These are phyloP conservation scores for Phlebiopsis gigantea DNA, from an alignment of 768 basidiomycete species.

Conservation along the genomic window DNA sequence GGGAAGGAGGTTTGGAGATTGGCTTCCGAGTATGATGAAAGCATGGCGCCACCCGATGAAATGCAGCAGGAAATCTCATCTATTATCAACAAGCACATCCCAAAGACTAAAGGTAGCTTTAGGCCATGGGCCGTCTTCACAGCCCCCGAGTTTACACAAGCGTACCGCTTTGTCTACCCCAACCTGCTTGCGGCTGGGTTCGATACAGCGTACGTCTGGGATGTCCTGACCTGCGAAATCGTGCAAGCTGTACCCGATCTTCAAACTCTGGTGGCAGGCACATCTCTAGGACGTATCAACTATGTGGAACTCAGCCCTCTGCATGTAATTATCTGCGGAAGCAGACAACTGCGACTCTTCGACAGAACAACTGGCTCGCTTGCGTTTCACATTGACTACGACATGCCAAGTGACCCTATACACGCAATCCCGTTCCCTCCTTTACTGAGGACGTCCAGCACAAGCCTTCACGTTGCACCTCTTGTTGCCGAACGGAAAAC, in stretches of 20 bases:
- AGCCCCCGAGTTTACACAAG: slow-evolving; percentile 38
- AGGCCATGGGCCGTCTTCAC: slow-evolving; percentile 54
- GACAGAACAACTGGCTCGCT: slow-evolving; percentile 41
- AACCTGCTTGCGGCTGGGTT: slow-evolving; percentile 47
- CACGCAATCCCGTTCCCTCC: too few relatives aligned
- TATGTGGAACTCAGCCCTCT: slow-evolving; percentile 63
- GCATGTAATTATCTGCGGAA: slow-evolving; percentile 58
- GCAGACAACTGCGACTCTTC: slow-evolving; percentile 45
- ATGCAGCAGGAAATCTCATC: slow-evolving; percentile 25
- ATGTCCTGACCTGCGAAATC: slow-evolving; percentile 47
- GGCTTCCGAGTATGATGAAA: slow-evolving; percentile 27
- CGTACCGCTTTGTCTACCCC: slow-evolving; percentile 68
- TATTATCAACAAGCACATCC: slow-evolving; percentile 11
- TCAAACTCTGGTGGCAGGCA: slow-evolving; percentile 19
- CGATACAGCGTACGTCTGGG: slow-evolving; percentile 51
- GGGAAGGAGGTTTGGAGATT: slow-evolving; percentile 70
- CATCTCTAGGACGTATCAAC: slow-evolving; percentile 35
- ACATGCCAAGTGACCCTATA: too few relatives aligned
- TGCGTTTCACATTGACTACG: too few relatives aligned
- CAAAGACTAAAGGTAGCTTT: slow-evolving; percentile 44
- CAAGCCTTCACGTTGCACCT: too few relatives aligned
- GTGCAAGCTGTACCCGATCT: slow-evolving; percentile 43
- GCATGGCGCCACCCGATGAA: slow-evolving; percentile 2
- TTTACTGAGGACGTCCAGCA: too few relatives aligned
- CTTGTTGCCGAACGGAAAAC: too few relatives aligned